phyloP scores from a whole-genome alignment of 768 basidiomycete genomes.

The Collybia nuda region DNA sequence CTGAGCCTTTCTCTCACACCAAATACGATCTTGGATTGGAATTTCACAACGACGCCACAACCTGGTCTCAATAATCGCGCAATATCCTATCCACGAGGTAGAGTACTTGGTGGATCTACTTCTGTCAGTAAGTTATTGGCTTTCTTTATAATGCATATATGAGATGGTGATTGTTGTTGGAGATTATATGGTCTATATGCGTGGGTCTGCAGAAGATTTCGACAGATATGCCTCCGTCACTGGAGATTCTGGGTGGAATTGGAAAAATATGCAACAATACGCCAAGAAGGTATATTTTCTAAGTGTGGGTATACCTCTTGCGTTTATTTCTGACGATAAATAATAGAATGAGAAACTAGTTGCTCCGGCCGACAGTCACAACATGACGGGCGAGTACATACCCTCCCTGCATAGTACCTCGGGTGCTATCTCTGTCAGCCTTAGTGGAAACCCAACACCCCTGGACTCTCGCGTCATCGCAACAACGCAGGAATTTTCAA shows the following conservation, averaged over 20 bases:
- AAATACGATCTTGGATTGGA: slow-evolving; percentile 9
- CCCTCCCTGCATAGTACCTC: too few relatives aligned
- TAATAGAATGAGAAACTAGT: neutral
- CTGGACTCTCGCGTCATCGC: too few relatives aligned
- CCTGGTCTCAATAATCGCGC: too few relatives aligned
- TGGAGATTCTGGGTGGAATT: slow-evolving; percentile 21
- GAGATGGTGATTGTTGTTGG: neutral
- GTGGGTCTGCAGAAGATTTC: slow-evolving; percentile 18
- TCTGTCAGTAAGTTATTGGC: slow-evolving; percentile 5
- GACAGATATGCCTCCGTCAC: slow-evolving; percentile 15
- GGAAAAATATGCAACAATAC: slow-evolving; percentile 18
- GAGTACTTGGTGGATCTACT: slow-evolving; percentile 7
- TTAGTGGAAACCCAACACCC: too few relatives aligned
- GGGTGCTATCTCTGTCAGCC: neutral
- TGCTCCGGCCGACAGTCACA: too few relatives aligned
- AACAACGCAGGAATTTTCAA: too few relatives aligned
- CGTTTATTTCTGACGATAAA: neutral
- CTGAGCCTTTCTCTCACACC: slow-evolving; percentile 5
- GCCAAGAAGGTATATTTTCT: slow-evolving; percentile 8
- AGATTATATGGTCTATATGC: slow-evolving; percentile 22
- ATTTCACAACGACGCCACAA: slow-evolving; percentile 9
- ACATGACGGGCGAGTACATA: too few relatives aligned
- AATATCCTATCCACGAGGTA: slow-evolving; percentile 5
- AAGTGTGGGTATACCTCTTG: neutral
- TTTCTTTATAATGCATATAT: neutral